A percentile compares a stretch with the other conserved stretches of the same genome.
phyloP scores from a whole-genome alignment of 1,284 basidiomycete genomes.

The Schizopora paradoxa region DNA sequence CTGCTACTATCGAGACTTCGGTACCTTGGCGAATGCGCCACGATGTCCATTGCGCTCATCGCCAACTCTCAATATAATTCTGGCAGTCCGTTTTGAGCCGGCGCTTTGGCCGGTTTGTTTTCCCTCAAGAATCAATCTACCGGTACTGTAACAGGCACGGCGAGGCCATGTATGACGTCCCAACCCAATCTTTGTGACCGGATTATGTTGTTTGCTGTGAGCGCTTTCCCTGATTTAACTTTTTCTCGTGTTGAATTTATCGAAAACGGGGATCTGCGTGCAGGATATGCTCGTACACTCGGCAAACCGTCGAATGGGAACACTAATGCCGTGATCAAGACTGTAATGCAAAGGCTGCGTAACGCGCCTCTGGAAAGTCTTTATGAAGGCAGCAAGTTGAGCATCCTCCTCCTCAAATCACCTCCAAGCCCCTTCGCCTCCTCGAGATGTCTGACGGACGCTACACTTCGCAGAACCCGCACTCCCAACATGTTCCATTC shows the following conservation, averaged over 20 bases:
- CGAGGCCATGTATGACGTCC: slow-evolving; percentile 14
- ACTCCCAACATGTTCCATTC: slow-evolving; percentile 7
- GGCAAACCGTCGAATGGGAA: slow-evolving; percentile 8
- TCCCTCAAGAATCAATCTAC: slow-evolving; percentile 7
- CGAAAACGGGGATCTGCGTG: slow-evolving; percentile 18
- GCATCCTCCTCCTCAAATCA: background rate
- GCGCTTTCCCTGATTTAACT: slow-evolving; percentile 9
- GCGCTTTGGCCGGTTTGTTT: slow-evolving; percentile 5
- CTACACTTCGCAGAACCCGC: slow-evolving; percentile 16
- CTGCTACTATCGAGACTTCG: slow-evolving; percentile 7
- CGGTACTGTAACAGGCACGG: slow-evolving; percentile 13
- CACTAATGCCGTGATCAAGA: slow-evolving; percentile 12
- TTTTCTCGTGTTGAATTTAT: slow-evolving; percentile 15
- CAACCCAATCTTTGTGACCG: too few species aligned
- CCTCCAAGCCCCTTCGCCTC: slow-evolving; percentile 2
- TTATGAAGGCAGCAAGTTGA: background rate
- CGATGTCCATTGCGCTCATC: slow-evolving; percentile 8
- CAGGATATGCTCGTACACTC: slow-evolving; percentile 6
- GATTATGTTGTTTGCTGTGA: slow-evolving; percentile 5
- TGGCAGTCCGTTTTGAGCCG: slow-evolving; percentile 5
- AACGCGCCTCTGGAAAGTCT: background rate
- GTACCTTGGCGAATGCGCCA: slow-evolving; percentile 17
- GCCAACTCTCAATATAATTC: slow-evolving; percentile 8
- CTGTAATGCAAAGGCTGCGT: slow-evolving; percentile 10
- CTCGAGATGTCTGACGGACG: slow-evolving; percentile 16